Percentiles rank a stretch among this genome's conserved stretches.
Conservation (phyloP, 331 rosid genomes). For the Rosa hybrid region DNA sequence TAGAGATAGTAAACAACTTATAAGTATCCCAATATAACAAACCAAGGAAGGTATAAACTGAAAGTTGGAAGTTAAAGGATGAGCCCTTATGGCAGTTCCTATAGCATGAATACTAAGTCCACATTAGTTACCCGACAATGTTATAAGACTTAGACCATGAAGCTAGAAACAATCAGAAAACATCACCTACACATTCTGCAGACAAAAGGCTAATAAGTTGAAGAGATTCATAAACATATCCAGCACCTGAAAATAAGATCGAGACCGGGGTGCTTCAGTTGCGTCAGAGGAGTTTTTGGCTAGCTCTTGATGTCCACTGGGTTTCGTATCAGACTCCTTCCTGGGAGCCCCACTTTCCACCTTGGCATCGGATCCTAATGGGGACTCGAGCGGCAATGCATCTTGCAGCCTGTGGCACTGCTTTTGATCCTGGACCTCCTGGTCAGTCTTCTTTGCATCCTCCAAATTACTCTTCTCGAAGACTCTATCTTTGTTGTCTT, state of each 20-base stretch:
- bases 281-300: slow-evolving; percentile 47
- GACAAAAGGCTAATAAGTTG: neutral
- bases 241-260: slow-evolving; percentile 63
- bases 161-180: slow-evolving; percentile 4
- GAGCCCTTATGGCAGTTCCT: neutral
- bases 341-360: slow-evolving; percentile 34
- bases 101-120: neutral
- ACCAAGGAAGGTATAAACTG: neutral
- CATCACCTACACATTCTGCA: neutral
- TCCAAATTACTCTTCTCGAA: slow-evolving; percentile 30
- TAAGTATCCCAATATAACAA: neutral
- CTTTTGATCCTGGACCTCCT: slow-evolving; percentile 44
- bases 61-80: neutral
- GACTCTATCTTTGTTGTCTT: slow-evolving; percentile 49
- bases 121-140: slow-evolving; percentile 10
- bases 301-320: slow-evolving; percentile 36
- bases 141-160: neutral
- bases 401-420: slow-evolving; percentile 37
- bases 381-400: slow-evolving; percentile 37
- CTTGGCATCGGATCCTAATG: slow-evolving; percentile 36
- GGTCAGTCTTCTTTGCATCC: slow-evolving; percentile 39
- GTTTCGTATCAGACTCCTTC: slow-evolving; percentile 46
- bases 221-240: neutral
- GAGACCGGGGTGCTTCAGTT: slow-evolving; percentile 53
- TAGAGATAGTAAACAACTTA: neutral